Conservation (phyloP, 1,284 basidiomycete species). For the Cystobasidiaceae sp. region DNA sequence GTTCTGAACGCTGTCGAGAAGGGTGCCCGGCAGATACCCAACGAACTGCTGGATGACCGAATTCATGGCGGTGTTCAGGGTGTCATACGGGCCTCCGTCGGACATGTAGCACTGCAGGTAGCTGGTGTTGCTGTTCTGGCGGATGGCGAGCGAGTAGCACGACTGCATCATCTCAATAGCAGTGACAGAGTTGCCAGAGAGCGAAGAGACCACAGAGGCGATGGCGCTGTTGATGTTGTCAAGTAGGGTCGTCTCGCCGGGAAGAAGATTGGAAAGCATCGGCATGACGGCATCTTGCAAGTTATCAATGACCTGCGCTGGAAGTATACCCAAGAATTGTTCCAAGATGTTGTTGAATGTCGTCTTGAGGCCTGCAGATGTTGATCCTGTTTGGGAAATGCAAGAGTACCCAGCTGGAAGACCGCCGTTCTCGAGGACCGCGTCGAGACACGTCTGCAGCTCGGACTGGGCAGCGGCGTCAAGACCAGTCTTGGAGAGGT, state of each 20-base stretch:
- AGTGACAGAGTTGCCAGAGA: slow-evolving; percentile 37
- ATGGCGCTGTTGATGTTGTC: slow-evolving; percentile 38
- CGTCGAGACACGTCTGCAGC: slow-evolving; percentile 35
- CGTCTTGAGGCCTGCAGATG: slow-evolving; percentile 31
- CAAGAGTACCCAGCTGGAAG: slow-evolving; percentile 39
- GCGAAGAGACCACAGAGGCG: slow-evolving; percentile 36
- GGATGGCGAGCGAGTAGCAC: slow-evolving; percentile 38
- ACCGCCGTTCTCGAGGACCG: slow-evolving; percentile 36
- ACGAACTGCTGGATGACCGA: slow-evolving; percentile 38
- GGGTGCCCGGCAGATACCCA: slow-evolving; percentile 35
- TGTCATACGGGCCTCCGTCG: slow-evolving; percentile 34
- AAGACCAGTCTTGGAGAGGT: slow-evolving; percentile 33
- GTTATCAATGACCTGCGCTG: slow-evolving; percentile 37
- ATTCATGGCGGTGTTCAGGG: slow-evolving; percentile 38
- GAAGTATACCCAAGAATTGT: slow-evolving; percentile 40
- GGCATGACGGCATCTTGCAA: slow-evolving; percentile 39
- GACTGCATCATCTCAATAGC: slow-evolving; percentile 32
- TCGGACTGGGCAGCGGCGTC: slow-evolving; percentile 30
- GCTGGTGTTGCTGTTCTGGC: slow-evolving; percentile 35
- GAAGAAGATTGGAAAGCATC: slow-evolving; percentile 36
- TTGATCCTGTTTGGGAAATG: slow-evolving; percentile 33
- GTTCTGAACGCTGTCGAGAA: slow-evolving; percentile 36
- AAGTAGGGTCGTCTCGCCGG: slow-evolving; percentile 33
- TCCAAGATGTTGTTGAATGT: slow-evolving; percentile 40
- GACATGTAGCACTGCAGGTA: slow-evolving; percentile 38